Conservation (phyloP, 768 basidiomycete species). For the Trametes elegans region DNA sequence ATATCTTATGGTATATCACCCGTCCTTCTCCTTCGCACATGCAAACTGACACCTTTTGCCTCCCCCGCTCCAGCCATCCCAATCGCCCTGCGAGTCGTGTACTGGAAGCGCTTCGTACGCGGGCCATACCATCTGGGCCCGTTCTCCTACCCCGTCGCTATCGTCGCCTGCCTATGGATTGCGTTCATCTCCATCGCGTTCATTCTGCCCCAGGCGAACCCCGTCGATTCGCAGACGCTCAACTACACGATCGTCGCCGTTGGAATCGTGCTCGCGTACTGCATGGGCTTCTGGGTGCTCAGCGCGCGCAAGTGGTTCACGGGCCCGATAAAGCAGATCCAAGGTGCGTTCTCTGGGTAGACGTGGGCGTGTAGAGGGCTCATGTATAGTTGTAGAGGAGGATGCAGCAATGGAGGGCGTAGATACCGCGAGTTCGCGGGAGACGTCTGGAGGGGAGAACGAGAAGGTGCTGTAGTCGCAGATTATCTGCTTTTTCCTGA, state of each 20-base stretch:
- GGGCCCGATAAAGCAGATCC: slow-evolving; percentile 67
- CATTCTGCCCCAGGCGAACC: slow-evolving; percentile 68
- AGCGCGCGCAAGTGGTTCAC: slow-evolving; percentile 73
- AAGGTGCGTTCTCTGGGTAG: slow-evolving; percentile 36
- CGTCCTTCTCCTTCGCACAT: neutral
- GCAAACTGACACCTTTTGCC: neutral
- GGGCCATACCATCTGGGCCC: slow-evolving; percentile 72
- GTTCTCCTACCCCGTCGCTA: slow-evolving; percentile 60
- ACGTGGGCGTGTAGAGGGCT: neutral
- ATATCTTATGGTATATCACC: slow-evolving; percentile 60
- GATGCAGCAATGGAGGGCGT: neutral
- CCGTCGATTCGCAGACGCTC: slow-evolving; percentile 67
- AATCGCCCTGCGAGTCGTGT: slow-evolving; percentile 63
- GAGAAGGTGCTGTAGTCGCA: neutral
- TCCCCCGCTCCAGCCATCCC: slow-evolving; percentile 51
- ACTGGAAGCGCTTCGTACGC: slow-evolving; percentile 54
- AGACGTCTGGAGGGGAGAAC: neutral
- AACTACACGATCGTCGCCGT: slow-evolving; percentile 79
- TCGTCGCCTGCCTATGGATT: slow-evolving; percentile 65
- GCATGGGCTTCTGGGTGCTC: slow-evolving; percentile 66
- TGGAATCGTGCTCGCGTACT: slow-evolving; percentile 65
- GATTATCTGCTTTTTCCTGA: neutral
- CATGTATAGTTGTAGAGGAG: neutral
- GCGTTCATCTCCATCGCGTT: slow-evolving; percentile 70
- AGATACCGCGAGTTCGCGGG: neutral